A percentile compares a stretch with the other conserved stretches of the same genome.
phyloP scores from a whole-genome alignment of 345 rosid genomes.

The Citrus trifoliata region DNA sequence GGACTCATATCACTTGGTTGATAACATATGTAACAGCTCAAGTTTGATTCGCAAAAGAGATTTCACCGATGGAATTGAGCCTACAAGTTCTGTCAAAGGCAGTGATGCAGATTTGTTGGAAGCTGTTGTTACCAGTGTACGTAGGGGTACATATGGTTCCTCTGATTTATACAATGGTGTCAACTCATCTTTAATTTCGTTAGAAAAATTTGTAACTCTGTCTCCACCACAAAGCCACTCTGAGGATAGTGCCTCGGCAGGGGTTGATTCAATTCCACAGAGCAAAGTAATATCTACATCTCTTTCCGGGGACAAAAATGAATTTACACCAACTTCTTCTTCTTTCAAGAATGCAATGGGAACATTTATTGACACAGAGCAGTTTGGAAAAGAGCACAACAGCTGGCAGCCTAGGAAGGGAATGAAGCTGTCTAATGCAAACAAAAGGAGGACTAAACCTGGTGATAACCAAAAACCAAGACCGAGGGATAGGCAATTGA shows the following conservation, averaged over 20 bases:
- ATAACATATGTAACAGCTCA: constrained; percentile 14
- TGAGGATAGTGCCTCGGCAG: neutral
- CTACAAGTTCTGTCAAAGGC: constrained; percentile 17
- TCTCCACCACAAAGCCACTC: constrained; percentile 16
- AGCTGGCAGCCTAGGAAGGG: constrained; percentile 19
- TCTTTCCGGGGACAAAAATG: neutral
- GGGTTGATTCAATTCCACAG: constrained; percentile 9
- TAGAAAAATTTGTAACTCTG: constrained; percentile 1
- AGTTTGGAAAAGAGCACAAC: constrained; percentile 1
- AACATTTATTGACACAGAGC: constrained; percentile 18
- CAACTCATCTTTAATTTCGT: constrained; percentile 14
- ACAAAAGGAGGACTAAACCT: constrained; percentile 43
- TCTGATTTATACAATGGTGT: neutral
- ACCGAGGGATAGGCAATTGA: constrained; percentile 69
- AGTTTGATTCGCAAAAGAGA: constrained; percentile 7
- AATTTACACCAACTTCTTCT: constrained; percentile 14
- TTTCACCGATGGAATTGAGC: constrained; percentile 18
- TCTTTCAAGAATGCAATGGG: constrained; percentile 24
- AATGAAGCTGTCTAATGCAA: constrained; percentile 12
- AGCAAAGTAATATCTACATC: constrained; percentile 18
- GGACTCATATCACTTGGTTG: constrained; percentile 19
- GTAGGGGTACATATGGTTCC: constrained; percentile 10
- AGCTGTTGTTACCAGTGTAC: constrained; percentile 34
- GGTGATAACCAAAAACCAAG: constrained; percentile 49
- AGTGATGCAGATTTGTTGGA: constrained; percentile 38